Evolutionary conservation across 352 stramenopile genomes (phyloP).

Genomic region (Pythium biforme): DNA sequence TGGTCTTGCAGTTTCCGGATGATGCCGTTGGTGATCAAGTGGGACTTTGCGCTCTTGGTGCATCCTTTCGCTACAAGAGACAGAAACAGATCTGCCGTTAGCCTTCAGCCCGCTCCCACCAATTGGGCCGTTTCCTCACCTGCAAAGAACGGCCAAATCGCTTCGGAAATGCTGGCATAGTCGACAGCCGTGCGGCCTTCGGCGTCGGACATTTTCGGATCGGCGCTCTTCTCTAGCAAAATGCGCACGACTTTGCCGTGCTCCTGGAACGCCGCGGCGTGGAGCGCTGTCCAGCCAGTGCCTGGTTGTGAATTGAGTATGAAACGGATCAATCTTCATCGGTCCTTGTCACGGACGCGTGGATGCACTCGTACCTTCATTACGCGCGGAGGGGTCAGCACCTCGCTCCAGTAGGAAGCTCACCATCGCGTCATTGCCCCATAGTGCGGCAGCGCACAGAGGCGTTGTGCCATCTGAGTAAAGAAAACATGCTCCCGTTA

Average conservation of each 20-base stretch:
- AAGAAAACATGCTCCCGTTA: neutral
- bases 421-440: conserved; percentile 40
- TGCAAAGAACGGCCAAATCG: conserved; percentile 42
- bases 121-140: too few relatives aligned
- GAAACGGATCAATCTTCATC: neutral
- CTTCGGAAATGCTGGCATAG: conserved; percentile 43
- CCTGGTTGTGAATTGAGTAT: conserved; percentile 2
- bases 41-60: conserved; percentile 32
- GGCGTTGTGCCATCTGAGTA: conserved; percentile 34
- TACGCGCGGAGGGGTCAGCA: conserved; percentile 29
- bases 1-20: conserved; percentile 40
- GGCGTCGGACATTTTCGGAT: conserved; percentile 30
- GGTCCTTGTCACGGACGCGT: neutral
- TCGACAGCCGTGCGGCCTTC: conserved; percentile 34
- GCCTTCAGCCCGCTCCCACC: too few relatives aligned
- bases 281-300: conserved; percentile 39
- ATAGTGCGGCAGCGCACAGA: conserved; percentile 36
- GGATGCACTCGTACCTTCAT: conserved; percentile 24
- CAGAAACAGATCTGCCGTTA: neutral
- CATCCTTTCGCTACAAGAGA: conserved; percentile 28
- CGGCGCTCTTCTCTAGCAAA: conserved; percentile 32
- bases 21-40: conserved; percentile 37
- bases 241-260: conserved; percentile 39
- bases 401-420: conserved; percentile 31
- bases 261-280: conserved; percentile 43